A percentile compares a stretch with the other conserved stretches of the same genome.
Evolutionary conservation across 495 filamentous ascomycete genomes (phyloP).

Genomic region (Aspergillus affinis): DNA sequence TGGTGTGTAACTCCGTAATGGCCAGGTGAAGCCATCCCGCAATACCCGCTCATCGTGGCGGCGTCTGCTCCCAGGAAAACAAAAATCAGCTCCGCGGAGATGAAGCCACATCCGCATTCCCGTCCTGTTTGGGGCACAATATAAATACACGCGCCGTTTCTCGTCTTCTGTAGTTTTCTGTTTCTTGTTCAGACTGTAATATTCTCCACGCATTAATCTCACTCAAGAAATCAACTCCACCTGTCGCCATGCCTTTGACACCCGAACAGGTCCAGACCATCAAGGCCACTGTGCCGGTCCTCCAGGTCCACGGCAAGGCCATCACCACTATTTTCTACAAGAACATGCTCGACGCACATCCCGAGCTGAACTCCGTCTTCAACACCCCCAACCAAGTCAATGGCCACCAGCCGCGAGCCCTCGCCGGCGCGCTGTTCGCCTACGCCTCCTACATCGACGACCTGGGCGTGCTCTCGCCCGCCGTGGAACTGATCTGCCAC

Average conservation of each 20-base stretch:
- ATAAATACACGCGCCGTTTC: background rate
- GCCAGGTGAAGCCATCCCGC: background rate
- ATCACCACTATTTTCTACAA: slow-evolving; percentile 71
- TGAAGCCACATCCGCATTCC: background rate
- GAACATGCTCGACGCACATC: slow-evolving; percentile 62
- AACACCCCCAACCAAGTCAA: slow-evolving; percentile 63
- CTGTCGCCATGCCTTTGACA: slow-evolving; percentile 21
- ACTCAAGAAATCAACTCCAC: background rate
- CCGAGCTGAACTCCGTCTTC: slow-evolving; percentile 64
- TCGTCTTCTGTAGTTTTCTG: background rate
- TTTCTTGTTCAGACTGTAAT: background rate
- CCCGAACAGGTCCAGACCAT: slow-evolving; percentile 39
- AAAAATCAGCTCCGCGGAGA: background rate
- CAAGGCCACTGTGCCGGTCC: slow-evolving; percentile 50
- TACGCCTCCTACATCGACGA: slow-evolving; percentile 74
- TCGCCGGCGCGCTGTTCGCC: slow-evolving; percentile 65
- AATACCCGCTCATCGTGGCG: background rate
- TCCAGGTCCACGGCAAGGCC: slow-evolving; percentile 61
- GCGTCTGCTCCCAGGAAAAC: background rate
- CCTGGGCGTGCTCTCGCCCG: slow-evolving; percentile 56
- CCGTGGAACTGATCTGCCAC: slow-evolving; percentile 71
- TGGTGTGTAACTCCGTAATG: background rate
- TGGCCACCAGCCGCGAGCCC: slow-evolving; percentile 62
- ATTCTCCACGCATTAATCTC: background rate
- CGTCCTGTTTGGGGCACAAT: background rate